Base-by-base conservation (phyloP, 2,329 filamentous ascomycete genomes). In the Coniochaeta sp. region DNA sequence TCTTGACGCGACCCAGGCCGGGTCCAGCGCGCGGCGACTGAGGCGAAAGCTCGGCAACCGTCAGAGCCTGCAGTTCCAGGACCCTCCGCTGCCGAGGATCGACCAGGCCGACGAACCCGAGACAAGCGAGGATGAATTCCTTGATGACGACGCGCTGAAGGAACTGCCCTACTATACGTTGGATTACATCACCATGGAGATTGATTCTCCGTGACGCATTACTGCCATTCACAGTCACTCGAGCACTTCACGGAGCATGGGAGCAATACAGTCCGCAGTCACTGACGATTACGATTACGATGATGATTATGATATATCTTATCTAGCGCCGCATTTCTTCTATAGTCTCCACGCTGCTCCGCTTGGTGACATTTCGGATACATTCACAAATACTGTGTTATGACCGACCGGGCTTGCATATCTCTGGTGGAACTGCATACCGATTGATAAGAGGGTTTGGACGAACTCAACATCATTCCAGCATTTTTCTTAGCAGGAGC, bases 51-150 rank as follows among this genome's bases (percentile, higher is more conserved):
- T 79, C 58, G 73, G 72, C n/a, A 71, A 76, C 55, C 76, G 81
- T 38, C 76, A 77, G 44, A 77, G 78, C 62, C 65, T 81, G n/a
- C 73, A 77, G 28, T 81, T 82, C 63, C 73, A 77, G 22, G 80
- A 82, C 61, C 79, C 79, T 34, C 78, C 77, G 12, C 74, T 75
- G 57, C 78, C 78, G 12, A 74, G 77, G 40, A 83, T 83, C 61
- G 79, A 82, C 40, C 81, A 83, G 69, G 72, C 81, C 1, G 81
- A 82, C 17, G 81, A 83, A 68, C 80, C 80, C 12, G 74, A 77
- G 60, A 80, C 78, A 26, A 76, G 74, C 61, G 77, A 79, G 26
- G 77, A 80, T 44, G 77, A 79, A 57, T 69, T 70, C 52, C 66
- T 72, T 16, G 70, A 75, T 11, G 73, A 75, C 24, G 72, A 77